These are phyloP conservation scores for Penicillium canescens DNA, from an alignment of 495 filamentous ascomycete species.

Conservation along the genomic window DNA sequence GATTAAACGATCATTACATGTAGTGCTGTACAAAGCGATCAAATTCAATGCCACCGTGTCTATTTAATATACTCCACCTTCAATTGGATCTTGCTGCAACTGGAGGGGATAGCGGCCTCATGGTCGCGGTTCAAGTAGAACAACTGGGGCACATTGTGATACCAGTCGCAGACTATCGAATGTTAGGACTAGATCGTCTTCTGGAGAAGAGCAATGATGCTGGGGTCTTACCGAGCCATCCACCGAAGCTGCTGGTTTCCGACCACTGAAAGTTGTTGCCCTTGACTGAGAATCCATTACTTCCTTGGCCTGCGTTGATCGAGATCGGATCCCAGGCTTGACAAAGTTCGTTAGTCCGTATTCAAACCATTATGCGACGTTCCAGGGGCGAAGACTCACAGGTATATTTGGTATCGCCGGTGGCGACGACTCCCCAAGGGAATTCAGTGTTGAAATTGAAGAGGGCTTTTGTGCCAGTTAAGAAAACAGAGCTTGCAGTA, in stretches of 20 bases:
- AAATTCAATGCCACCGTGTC: constrained; percentile 3
- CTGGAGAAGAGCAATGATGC: constrained; percentile 3
- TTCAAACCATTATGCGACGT: no score
- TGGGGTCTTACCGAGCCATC: constrained; percentile 49
- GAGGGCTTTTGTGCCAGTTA: constrained; percentile 39
- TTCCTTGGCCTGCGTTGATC: constrained; percentile 45
- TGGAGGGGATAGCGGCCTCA: constrained; percentile 33
- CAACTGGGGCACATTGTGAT: constrained; percentile 53
- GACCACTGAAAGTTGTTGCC: constrained; percentile 40
- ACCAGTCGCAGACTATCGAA: constrained; percentile 54
- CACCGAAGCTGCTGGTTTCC: constrained; percentile 38
- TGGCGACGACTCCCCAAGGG: constrained; percentile 39
- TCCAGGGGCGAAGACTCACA: constrained; percentile 13
- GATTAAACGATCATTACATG: neutral
- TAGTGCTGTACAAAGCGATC: neutral
- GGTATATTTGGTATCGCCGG: constrained; percentile 23
- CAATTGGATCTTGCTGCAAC: constrained; percentile 46
- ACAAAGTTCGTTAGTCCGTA: neutral
- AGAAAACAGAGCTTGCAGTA: constrained; percentile 30
- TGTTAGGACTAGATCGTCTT: neutral
- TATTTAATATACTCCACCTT: constrained; percentile 23
- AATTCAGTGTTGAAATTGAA: constrained; percentile 13
- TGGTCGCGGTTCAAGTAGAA: constrained; percentile 44
- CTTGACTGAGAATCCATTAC: constrained; percentile 40
- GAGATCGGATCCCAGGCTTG: constrained; percentile 44